A percentile compares a stretch with the other conserved stretches of the same genome.
Evolutionary conservation across 495 filamentous ascomycete genomes (phyloP).

Genomic region (Neurospora sp.): DNA sequence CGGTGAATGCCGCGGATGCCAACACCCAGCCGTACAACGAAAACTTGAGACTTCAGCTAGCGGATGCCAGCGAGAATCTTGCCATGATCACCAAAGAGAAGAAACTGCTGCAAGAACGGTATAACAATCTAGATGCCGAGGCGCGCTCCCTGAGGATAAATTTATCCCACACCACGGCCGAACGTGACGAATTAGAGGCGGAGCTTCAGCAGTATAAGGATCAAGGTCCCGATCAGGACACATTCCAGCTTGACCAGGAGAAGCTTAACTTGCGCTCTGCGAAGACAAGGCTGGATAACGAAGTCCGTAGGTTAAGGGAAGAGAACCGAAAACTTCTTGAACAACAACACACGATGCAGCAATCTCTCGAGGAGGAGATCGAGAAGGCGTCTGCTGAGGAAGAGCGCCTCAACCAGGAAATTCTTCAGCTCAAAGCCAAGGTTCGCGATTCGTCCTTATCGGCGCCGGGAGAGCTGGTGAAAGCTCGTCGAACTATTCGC

Average conservation of each 20-base stretch:
- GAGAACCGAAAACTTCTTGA: slow-evolving; percentile 43
- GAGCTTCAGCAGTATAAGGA: slow-evolving; percentile 42
- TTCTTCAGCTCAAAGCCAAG: slow-evolving; percentile 44
- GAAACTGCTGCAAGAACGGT: slow-evolving; percentile 52
- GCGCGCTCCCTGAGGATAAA: slow-evolving; percentile 45
- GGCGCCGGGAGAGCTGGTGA: slow-evolving; percentile 39
- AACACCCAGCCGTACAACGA: slow-evolving; percentile 19
- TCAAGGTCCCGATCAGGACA: slow-evolving; percentile 42
- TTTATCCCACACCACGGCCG: slow-evolving; percentile 44
- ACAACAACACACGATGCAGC: slow-evolving; percentile 43
- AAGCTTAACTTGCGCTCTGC: slow-evolving; percentile 50
- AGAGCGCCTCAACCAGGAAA: slow-evolving; percentile 45
- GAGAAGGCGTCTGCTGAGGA: slow-evolving; percentile 48
- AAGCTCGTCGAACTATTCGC: slow-evolving; percentile 41
- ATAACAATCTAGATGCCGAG: slow-evolving; percentile 51
- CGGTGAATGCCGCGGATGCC: slow-evolving; percentile 13
- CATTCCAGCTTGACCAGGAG: slow-evolving; percentile 50
- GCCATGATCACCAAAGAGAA: slow-evolving; percentile 43
- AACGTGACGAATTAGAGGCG: slow-evolving; percentile 53
- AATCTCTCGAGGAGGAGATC: slow-evolving; percentile 44
- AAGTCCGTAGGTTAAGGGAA: slow-evolving; percentile 47
- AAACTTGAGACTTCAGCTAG: slow-evolving; percentile 22
- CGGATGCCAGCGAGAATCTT: slow-evolving; percentile 23
- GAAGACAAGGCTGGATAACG: slow-evolving; percentile 48
- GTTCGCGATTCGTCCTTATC: slow-evolving; percentile 24